Conservation (phyloP, 164 flowering plant genomes). For the Chloranthus sessilifolius region DNA sequence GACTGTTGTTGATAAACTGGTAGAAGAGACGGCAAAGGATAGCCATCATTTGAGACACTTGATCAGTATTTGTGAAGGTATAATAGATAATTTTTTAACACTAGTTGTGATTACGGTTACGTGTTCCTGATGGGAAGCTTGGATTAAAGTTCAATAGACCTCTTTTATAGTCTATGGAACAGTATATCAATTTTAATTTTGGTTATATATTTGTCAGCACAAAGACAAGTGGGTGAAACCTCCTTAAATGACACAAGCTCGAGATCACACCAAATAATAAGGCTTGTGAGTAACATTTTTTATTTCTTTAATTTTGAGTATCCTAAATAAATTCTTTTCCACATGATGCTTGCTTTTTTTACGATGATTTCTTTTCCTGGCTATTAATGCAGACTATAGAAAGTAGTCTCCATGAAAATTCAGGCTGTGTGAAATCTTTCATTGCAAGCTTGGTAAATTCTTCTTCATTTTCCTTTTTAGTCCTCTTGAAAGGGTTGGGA, state of each 20-base stretch:
- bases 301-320: no score
- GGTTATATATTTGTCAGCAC: conserved; percentile 49
- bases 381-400: conserved; percentile 76
- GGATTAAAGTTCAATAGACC: no score
- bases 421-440: conserved; percentile 84
- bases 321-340: no score
- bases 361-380: no score
- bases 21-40: conserved; percentile 76
- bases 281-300: conserved; percentile 58
- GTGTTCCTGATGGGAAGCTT: conserved; percentile 1
- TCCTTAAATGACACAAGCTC: conserved; percentile 96
- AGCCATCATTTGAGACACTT: conserved; percentile 73
- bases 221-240: conserved; percentile 99
- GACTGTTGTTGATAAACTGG: conserved; percentile 88
- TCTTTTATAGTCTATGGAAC: no score
- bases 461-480: no score
- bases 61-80: conserved; percentile 94
- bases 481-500: no score
- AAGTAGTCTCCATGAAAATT: conserved; percentile 86
- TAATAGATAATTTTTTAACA: not conserved
- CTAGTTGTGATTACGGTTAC: no score
- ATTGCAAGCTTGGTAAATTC: conserved; percentile 82
- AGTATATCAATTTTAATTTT: no score
- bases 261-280: conserved; percentile 94
- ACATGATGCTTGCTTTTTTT: not conserved